Conservation (phyloP, 2,329 filamentous ascomycete genomes). For the Diaporthe citri region DNA sequence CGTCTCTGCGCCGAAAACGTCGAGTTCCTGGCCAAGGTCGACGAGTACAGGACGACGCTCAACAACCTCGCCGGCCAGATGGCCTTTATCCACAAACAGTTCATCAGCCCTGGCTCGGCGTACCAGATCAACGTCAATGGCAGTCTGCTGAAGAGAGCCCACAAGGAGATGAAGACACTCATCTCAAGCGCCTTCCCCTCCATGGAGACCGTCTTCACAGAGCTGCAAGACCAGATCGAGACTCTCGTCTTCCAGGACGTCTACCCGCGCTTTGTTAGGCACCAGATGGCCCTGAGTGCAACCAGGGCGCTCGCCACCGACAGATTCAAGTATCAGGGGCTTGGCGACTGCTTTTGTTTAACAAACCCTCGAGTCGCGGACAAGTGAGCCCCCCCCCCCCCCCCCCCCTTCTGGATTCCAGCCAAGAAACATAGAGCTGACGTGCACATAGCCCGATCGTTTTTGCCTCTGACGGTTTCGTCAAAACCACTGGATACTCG, state of each 20-base stretch:
- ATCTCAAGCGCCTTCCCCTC: constrained; percentile 52
- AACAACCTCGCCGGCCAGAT: constrained; percentile 55
- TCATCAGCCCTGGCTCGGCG: constrained; percentile 42
- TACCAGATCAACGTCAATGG: constrained; percentile 48
- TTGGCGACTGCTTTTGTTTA: constrained; percentile 70
- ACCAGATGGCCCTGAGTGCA: constrained; percentile 61
- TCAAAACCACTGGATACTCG: constrained; percentile 60
- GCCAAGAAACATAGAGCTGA: not conserved
- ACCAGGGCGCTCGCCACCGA: constrained; percentile 45
- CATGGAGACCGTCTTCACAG: constrained; percentile 55
- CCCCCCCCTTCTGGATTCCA: fast-evolving
- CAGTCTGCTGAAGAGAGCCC: constrained; percentile 46
- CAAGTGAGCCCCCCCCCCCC: constrained; percentile 35
- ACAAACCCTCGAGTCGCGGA: constrained; percentile 57
- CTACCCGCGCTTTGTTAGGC: constrained; percentile 63
- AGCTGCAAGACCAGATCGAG: constrained; percentile 56
- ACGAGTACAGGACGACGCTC: constrained; percentile 58
- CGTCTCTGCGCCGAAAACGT: constrained; percentile 57
- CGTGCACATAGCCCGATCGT: constrained; percentile 62
- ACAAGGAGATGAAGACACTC: constrained; percentile 44
- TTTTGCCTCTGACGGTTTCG: constrained; percentile 63
- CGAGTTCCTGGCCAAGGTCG: constrained; percentile 62
- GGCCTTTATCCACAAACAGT: constrained; percentile 51
- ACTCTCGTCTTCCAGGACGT: constrained; percentile 56
- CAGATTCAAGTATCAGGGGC: constrained; percentile 60